A percentile compares a stretch with the other conserved stretches of the same genome.
Evolutionary conservation across 202 grass and related monocot genomes (phyloP).

Genomic region (Digitaria exilis): DNA sequence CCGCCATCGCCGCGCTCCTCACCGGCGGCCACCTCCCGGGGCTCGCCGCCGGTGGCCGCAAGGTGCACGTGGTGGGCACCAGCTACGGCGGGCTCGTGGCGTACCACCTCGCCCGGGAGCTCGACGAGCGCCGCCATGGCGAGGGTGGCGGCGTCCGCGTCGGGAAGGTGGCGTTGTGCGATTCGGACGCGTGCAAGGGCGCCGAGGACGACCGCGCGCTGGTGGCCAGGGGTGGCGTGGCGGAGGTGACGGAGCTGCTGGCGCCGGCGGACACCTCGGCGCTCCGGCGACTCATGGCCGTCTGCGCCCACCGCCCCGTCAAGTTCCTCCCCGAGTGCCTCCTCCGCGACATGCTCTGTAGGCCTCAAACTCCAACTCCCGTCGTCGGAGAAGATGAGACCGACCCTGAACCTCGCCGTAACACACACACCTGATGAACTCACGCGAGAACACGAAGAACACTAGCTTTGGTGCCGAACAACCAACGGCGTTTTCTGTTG

Average conservation of each 20-base stretch:
- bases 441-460: too few relatives aligned
- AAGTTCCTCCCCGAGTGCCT: conserved; percentile 74
- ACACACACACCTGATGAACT: too few relatives aligned
- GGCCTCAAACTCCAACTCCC: too few relatives aligned
- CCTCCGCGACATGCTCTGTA: conserved; percentile 58
- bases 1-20: conserved; percentile 52
- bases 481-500: too few relatives aligned
- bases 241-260: conserved; percentile 50
- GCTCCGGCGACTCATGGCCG: conserved; percentile 54
- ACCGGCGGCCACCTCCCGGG: conserved; percentile 13
- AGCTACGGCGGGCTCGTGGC: conserved; percentile 84
- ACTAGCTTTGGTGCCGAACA: too few relatives aligned
- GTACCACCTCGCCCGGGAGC: conserved; percentile 57
- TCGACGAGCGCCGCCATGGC: not conserved
- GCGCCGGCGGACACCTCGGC: conserved; percentile 49
- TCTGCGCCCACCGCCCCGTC: conserved; percentile 56
- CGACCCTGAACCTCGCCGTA: too few relatives aligned
- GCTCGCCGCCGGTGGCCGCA: not conserved
- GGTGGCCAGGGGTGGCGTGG: conserved; percentile 39
- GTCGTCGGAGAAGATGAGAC: too few relatives aligned
- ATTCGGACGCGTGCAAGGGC: conserved; percentile 54
- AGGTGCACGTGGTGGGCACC: conserved; percentile 58
- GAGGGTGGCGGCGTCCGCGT: not conserved
- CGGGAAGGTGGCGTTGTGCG: conserved; percentile 57
- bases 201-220: conserved; percentile 52